These are phyloP conservation scores for Nyssa sinensis DNA, from an alignment of 148 eudicot genomes.

Conservation along the genomic window DNA sequence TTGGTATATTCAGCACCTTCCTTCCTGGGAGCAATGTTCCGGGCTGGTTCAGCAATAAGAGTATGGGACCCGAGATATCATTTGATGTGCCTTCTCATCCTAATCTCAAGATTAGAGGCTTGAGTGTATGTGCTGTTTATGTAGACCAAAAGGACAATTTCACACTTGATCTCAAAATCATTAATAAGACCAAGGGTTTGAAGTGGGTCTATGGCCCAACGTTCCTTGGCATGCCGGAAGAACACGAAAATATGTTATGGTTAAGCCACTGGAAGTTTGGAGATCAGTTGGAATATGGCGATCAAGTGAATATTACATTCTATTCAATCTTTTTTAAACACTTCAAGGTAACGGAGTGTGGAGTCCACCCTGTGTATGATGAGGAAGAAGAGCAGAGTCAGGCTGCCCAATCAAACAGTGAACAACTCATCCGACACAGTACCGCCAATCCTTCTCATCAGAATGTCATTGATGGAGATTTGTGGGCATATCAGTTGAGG, in stretches of 20 bases:
- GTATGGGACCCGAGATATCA: not conserved
- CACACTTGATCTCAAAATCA: not conserved
- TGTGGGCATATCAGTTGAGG: not conserved
- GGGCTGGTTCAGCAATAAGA: not conserved
- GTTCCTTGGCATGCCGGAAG: not conserved
- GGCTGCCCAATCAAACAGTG: no score
- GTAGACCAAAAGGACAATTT: not conserved
- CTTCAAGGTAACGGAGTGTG: not conserved
- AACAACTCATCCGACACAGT: not conserved
- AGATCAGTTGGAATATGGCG: not conserved
- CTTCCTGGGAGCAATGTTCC: slow-evolving; percentile 7
- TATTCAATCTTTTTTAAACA: not conserved
- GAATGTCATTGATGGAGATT: not conserved
- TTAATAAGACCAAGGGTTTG: not conserved
- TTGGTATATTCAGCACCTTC: slow-evolving; percentile 5
- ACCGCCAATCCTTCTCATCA: not conserved
- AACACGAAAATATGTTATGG: not conserved
- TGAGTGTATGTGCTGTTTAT: not conserved
- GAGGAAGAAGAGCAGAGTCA: not conserved
- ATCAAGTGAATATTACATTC: slow-evolving; percentile 16
- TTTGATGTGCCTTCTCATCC: not conserved
- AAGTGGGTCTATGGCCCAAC: slow-evolving; percentile 10
- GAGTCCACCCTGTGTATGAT: not conserved
- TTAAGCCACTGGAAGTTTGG: slow-evolving; percentile 1
- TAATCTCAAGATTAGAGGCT: slow-evolving; percentile 8